Percentiles rank a stretch among this genome's conserved stretches.
Evolutionary conservation across 139 green algal species (phyloP).

Genomic region (Chlamydomonas sp.): DNA sequence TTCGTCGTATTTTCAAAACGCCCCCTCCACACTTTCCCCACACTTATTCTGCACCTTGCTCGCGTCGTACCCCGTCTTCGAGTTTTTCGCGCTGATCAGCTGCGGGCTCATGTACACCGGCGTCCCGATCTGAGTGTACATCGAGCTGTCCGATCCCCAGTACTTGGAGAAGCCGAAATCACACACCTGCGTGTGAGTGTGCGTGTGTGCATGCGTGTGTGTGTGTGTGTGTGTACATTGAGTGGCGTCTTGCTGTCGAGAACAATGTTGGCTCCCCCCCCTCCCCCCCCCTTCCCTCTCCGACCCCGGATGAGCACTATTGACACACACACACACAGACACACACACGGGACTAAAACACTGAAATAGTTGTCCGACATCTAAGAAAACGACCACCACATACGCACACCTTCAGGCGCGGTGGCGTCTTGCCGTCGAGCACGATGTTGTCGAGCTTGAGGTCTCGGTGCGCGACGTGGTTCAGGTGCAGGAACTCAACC

Average conservation of each 20-base stretch:
- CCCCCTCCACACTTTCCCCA: not conserved
- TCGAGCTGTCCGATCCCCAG: conserved; percentile 44
- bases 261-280: conserved; percentile 87
- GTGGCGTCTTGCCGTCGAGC: conserved; percentile 56
- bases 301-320: too few relatives aligned
- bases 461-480: conserved; percentile 71
- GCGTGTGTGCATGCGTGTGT: conserved; percentile 11
- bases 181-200: conserved; percentile 28
- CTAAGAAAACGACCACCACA: not conserved
- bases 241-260: conserved; percentile 36
- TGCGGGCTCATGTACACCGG: conserved; percentile 20
- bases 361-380: not conserved
- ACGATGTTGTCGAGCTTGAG: conserved; percentile 88
- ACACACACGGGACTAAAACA: conserved; percentile 24
- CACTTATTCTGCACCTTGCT: too few relatives aligned
- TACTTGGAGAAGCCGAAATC: conserved; percentile 64
- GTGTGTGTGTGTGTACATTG: conserved; percentile 12
- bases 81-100: conserved; percentile 19
- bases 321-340: too few relatives aligned
- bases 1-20: conserved; percentile 12
- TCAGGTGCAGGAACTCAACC: conserved; percentile 78
- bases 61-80: conserved; percentile 13
- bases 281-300: too few relatives aligned
- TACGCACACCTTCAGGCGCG: conserved; percentile 48
- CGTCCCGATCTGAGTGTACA: conserved; percentile 38